A percentile compares a stretch with the other conserved stretches of the same genome.
phyloP scores from a whole-genome alignment of 176 grass and related monocot genomes.

The Phoenix roebelenii region DNA sequence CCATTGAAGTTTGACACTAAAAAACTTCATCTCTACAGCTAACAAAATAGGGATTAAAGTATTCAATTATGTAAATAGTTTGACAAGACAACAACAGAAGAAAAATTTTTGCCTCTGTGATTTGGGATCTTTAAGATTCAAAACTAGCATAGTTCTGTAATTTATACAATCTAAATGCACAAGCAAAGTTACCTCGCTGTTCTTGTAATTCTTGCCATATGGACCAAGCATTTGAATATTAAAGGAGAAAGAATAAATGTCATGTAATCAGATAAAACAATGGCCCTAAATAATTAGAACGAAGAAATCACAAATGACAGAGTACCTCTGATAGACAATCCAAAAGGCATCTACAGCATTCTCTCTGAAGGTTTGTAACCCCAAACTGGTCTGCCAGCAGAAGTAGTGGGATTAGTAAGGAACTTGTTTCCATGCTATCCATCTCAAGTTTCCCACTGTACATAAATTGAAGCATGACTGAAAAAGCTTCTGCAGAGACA shows the following conservation, averaged over 20 bases:
- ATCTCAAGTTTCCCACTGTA: slow-evolving; percentile 59
- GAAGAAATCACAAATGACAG: neutral
- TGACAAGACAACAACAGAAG: too few species aligned
- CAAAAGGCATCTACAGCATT: slow-evolving; percentile 75
- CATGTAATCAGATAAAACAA: too few species aligned
- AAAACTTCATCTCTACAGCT: too few species aligned
- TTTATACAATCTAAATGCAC: slow-evolving; percentile 1
- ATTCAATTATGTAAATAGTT: too few species aligned
- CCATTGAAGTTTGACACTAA: too few species aligned
- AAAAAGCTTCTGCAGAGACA: slow-evolving; percentile 58
- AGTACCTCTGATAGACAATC: slow-evolving; percentile 79
- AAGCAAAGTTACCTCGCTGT: slow-evolving; percentile 1
- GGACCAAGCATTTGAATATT: neutral
- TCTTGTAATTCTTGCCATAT: neutral
- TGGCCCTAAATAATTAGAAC: neutral
- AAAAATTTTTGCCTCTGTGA: too few species aligned
- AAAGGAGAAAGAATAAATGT: slow-evolving; percentile 1
- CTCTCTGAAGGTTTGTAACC: slow-evolving; percentile 65
- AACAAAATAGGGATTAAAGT: too few species aligned
- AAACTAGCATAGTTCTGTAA: neutral
- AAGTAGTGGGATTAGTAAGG: slow-evolving; percentile 50
- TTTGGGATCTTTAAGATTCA: too few species aligned
- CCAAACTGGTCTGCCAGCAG: slow-evolving; percentile 77
- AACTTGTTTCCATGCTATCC: slow-evolving; percentile 28
- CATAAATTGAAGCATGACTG: slow-evolving; percentile 76